These are phyloP conservation scores for Xerocomellus chrysenteron DNA, from an alignment of 768 basidiomycete species.

Conservation along the genomic window DNA sequence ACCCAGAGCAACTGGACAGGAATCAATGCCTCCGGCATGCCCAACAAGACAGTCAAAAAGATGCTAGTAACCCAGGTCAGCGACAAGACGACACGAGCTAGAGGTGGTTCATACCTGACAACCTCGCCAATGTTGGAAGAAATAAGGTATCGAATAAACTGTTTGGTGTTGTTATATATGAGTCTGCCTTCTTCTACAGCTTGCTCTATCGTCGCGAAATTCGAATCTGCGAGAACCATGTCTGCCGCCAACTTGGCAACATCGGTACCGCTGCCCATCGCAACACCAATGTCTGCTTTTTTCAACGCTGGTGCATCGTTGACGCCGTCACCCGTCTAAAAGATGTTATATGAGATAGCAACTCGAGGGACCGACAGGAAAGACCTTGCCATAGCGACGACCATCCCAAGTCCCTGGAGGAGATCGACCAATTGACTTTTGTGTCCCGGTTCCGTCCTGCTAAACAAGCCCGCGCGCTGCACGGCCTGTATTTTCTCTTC, in stretches of 20 bases:
- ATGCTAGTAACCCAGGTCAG: slow-evolving; percentile 51
- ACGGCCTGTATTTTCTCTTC: slow-evolving; percentile 87
- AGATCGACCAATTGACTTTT: slow-evolving; percentile 95
- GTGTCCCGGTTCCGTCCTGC: slow-evolving; percentile 91
- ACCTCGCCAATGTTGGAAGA: slow-evolving; percentile 98
- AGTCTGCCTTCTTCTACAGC: slow-evolving; percentile 97
- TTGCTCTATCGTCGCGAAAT: slow-evolving; percentile 95
- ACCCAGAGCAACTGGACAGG: slow-evolving; percentile 99
- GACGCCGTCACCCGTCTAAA: slow-evolving; percentile 92
- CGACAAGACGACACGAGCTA: not conserved
- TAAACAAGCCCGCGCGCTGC: slow-evolving; percentile 85
- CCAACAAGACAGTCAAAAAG: slow-evolving; percentile 94
- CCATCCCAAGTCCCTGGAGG: slow-evolving; percentile 85
- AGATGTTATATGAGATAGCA: slow-evolving; percentile 5
- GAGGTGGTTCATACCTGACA: slow-evolving; percentile 53
- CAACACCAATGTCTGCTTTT: slow-evolving; percentile 96
- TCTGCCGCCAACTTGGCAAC: slow-evolving; percentile 98
- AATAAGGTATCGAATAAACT: slow-evolving; percentile 98
- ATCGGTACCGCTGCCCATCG: slow-evolving; percentile 99
- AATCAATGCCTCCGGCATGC: slow-evolving; percentile 99
- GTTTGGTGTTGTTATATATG: slow-evolving; percentile 99
- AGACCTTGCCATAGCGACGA: slow-evolving; percentile 85
- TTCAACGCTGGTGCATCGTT: slow-evolving; percentile 98
- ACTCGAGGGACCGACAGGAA: slow-evolving; percentile 6
- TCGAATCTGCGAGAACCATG: slow-evolving; percentile 96